A percentile compares a stretch with the other conserved stretches of the same genome.
Evolutionary conservation across 495 filamentous ascomycete genomes (phyloP).

Genomic region (Talaromyces ruber): DNA sequence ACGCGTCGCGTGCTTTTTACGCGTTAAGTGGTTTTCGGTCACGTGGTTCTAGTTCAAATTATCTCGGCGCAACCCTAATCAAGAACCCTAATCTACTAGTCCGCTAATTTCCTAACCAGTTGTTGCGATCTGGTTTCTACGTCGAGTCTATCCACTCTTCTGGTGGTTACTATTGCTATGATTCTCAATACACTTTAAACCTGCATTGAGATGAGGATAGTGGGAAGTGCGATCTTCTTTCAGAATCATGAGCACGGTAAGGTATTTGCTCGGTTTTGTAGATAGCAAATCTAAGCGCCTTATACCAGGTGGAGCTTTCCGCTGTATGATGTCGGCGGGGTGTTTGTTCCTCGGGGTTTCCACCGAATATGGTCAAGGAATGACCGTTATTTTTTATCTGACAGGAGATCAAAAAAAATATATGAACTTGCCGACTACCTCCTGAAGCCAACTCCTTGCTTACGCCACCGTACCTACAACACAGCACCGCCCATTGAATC

Average conservation of each 20-base stretch:
- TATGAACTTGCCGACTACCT: not conserved
- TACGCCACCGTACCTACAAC: not conserved
- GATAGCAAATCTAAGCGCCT: not conserved
- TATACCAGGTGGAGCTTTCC: not conserved
- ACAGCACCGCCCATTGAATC: not conserved
- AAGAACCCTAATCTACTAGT: not conserved
- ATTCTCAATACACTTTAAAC: not conserved
- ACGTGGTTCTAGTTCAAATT: not conserved
- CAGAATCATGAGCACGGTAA: not conserved
- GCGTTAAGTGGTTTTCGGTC: conserved; percentile 6
- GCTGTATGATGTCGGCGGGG: not conserved
- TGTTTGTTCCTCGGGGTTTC: not conserved
- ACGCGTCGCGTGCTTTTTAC: not conserved
- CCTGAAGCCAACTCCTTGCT: not conserved
- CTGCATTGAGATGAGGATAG: not conserved
- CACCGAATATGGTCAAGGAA: not conserved
- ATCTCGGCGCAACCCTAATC: not conserved
- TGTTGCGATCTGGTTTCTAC: not conserved
- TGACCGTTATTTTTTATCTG: not conserved
- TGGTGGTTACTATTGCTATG: not conserved
- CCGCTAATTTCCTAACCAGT: not conserved
- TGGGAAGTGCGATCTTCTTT: not conserved
- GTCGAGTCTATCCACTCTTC: not conserved
- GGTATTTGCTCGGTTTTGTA: not conserved
- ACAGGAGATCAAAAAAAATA: not conserved